A percentile compares a stretch with the other conserved stretches of the same genome.
Conservation (phyloP, 164 flowering plant species). For the Houttuynia cordata region DNA sequence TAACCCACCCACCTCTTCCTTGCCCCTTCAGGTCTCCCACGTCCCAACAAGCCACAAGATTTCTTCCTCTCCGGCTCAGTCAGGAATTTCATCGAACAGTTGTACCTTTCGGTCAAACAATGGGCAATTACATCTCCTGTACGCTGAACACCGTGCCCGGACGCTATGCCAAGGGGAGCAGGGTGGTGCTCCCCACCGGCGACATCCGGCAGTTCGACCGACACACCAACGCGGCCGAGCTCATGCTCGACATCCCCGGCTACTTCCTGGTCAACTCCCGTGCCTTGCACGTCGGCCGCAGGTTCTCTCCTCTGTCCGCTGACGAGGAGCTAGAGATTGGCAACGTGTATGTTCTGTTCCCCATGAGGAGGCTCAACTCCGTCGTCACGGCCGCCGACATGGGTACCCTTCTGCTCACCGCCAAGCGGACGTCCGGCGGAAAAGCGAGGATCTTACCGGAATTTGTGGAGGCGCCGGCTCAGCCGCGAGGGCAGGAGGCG, state of each 20-base stretch:
- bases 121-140: slow-evolving; percentile 73
- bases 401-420: slow-evolving; percentile 33
- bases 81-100: no score
- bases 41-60: not conserved
- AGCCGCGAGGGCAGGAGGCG: not conserved
- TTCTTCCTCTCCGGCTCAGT: not conserved
- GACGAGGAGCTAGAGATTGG: slow-evolving; percentile 67
- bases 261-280: slow-evolving; percentile 45
- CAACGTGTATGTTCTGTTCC: slow-evolving; percentile 53
- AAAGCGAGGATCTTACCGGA: slow-evolving; percentile 26
- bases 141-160: slow-evolving; percentile 9
- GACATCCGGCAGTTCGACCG: slow-evolving; percentile 27
- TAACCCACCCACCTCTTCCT: not conserved
- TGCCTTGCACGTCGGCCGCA: slow-evolving; percentile 40
- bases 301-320: slow-evolving; percentile 60
- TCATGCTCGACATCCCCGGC: slow-evolving; percentile 64
- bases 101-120: slow-evolving; percentile 1
- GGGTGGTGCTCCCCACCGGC: slow-evolving; percentile 51
- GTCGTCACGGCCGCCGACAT: slow-evolving; percentile 45
- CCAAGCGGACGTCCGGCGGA: slow-evolving; percentile 17
- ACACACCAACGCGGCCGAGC: slow-evolving; percentile 57
- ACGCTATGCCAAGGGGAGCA: slow-evolving; percentile 21
- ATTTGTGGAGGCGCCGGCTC: not conserved
- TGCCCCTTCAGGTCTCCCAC: not conserved
- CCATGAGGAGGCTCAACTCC: slow-evolving; percentile 56